Evolutionary conservation across 768 basidiomycete genomes (phyloP).

Genomic region (Xerocomellus intermedius): DNA sequence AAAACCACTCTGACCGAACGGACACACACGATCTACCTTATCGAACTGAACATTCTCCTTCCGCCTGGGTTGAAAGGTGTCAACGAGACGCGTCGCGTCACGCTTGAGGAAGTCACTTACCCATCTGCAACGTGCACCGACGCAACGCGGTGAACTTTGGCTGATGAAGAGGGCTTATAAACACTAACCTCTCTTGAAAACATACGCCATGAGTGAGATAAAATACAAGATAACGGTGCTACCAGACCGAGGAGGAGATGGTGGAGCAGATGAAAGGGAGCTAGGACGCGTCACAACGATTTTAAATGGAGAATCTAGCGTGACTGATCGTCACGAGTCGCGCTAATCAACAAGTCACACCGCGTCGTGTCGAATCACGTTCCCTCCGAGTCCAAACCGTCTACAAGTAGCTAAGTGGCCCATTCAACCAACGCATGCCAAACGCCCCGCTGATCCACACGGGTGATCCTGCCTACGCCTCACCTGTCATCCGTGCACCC

Average conservation of each 20-base stretch:
- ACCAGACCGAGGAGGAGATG: slow-evolving; percentile 18
- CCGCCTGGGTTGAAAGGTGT: slow-evolving; percentile 45
- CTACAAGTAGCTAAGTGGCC: neutral
- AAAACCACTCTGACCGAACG: slow-evolving; percentile 13
- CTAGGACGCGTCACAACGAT: slow-evolving; percentile 28
- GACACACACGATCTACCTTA: slow-evolving; percentile 53
- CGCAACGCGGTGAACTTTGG: slow-evolving; percentile 6
- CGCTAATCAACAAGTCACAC: slow-evolving; percentile 35
- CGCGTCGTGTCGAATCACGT: slow-evolving; percentile 21
- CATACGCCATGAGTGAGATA: slow-evolving; percentile 44
- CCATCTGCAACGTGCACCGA: slow-evolving; percentile 40
- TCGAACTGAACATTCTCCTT: slow-evolving; percentile 94
- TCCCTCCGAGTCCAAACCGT: neutral
- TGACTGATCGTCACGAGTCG: slow-evolving; percentile 31
- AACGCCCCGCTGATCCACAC: slow-evolving; percentile 31
- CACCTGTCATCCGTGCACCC: slow-evolving; percentile 45
- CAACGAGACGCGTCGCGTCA: slow-evolving; percentile 26
- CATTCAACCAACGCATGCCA: slow-evolving; percentile 17
- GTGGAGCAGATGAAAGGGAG: slow-evolving; percentile 19
- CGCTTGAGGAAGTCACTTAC: slow-evolving; percentile 29
- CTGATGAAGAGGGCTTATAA: neutral
- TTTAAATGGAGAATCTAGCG: slow-evolving; percentile 30
- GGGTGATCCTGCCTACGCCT: slow-evolving; percentile 40
- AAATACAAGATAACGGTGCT: slow-evolving; percentile 1
- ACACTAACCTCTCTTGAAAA: slow-evolving; percentile 56